Base-by-base conservation (phyloP, 1,284 basidiomycete species). In the Phylloboletellus chloephorus region DNA sequence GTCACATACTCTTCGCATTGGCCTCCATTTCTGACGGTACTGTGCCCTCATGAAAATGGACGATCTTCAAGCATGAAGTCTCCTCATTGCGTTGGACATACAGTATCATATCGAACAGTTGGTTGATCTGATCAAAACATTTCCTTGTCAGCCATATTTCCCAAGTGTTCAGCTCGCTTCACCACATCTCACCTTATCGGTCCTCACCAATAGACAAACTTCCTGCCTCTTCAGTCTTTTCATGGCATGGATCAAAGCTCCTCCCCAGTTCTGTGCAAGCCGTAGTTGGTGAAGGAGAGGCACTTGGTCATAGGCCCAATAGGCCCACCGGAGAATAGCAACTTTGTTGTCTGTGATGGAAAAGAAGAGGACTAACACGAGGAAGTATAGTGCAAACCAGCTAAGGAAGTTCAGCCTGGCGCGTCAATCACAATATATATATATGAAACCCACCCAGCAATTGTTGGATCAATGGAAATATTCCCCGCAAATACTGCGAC, bases 41-140 rank as follows among this genome's bases (percentile, higher is more conserved):
- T 0, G 15, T 46, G 1, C 67, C 73, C 31, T 73, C 67, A 43
- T 71, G 69, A 51, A 82, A 83, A 53, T 84, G 80, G 1, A 81
- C 70, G 22, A 86, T 69, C 60, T 81, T 82, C 47, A 85, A 53
- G 49, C 73, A 71, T 0, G 78, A 73, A 0, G 83, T 82, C 43
- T 78, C 76, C 58, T 87, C 83, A 52, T 82, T 84, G 45, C 67
- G 65, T 31, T 66, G 59, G 7, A 85, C 78, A 50, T 87, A 86
- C 13, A 75, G 57, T 25, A 84, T 67, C 68, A 79, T 79, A 37
- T 74, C 69, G 50, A 82, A 74, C 2, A 86, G 52, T 32, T 68
- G 64, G 50, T 81, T 75, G 46, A 85, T 78, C 79, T 82, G 34
- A 12, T n/a, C 26, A n/a, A 21, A 10, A 6, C 6, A 23, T 22